phyloP scores from a whole-genome alignment of 2,329 filamentous ascomycete species.

The Sporothrix curviconia region DNA sequence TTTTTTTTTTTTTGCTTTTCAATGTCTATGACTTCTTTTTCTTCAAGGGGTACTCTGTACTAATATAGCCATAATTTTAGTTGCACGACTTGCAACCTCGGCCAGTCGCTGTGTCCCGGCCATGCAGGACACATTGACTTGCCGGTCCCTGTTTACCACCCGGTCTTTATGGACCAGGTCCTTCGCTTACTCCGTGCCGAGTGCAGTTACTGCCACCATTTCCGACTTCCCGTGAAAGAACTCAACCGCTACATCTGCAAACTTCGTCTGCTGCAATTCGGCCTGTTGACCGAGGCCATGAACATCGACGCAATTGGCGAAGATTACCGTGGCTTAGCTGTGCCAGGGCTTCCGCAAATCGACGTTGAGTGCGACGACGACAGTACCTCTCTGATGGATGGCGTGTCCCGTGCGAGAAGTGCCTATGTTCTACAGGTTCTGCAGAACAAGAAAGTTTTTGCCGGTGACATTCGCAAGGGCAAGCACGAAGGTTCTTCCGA shows the following conservation, averaged over 20 bases:
- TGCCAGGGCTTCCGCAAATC: slow-evolving; percentile 34
- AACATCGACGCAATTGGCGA: slow-evolving; percentile 49
- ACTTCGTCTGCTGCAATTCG: slow-evolving; percentile 76
- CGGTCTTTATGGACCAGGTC: slow-evolving; percentile 91
- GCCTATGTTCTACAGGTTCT: slow-evolving; percentile 70
- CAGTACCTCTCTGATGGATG: slow-evolving; percentile 47
- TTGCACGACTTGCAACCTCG: slow-evolving; percentile 87
- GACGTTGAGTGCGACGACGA: slow-evolving; percentile 59
- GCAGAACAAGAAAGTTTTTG: slow-evolving; percentile 46
- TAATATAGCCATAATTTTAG: slow-evolving; percentile 36
- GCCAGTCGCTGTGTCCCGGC: slow-evolving; percentile 75
- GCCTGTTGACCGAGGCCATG: slow-evolving; percentile 64
- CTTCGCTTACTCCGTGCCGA: slow-evolving; percentile 77
- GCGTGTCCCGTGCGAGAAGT: slow-evolving; percentile 45
- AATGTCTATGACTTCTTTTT: no score
- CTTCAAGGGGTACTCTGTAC: background rate
- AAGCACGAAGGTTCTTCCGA: slow-evolving; percentile 83
- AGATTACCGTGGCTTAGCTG: slow-evolving; percentile 38
- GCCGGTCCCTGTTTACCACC: slow-evolving; percentile 87
- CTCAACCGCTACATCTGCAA: slow-evolving; percentile 78
- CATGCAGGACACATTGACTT: slow-evolving; percentile 95
- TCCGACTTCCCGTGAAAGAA: slow-evolving; percentile 70
- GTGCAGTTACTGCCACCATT: slow-evolving; percentile 83
- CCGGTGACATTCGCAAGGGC: slow-evolving; percentile 46
- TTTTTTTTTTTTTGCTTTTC: no score